Percentiles rank a stretch among this genome's conserved stretches.
phyloP scores from a whole-genome alignment of 2,329 filamentous ascomycete species.

The Alternaria dauci region DNA sequence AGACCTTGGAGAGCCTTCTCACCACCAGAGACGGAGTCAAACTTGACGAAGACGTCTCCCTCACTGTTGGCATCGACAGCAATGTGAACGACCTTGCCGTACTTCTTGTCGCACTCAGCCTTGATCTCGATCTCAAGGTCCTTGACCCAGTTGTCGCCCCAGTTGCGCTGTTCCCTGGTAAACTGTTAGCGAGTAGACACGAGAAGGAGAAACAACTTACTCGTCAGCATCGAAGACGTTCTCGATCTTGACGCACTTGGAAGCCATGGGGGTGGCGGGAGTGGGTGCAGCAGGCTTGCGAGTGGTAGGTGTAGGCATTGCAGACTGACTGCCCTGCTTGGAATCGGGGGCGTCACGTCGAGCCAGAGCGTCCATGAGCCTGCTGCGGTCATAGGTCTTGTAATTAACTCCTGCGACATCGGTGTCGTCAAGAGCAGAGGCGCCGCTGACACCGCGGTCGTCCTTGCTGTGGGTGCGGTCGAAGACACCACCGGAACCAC shows the following conservation, averaged over 20 bases:
- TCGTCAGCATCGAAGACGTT: constrained; percentile 94
- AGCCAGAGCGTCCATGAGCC: constrained; percentile 97
- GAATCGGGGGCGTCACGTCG: constrained; percentile 75
- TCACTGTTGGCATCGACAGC: constrained; percentile 90
- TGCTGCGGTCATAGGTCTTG: constrained; percentile 98
- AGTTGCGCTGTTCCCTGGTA: constrained; percentile 37
- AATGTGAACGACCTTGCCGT: constrained; percentile 97
- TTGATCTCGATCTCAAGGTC: constrained; percentile 94
- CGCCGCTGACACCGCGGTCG: constrained; percentile 85
- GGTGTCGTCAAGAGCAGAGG: constrained; percentile 94
- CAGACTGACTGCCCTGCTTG: constrained; percentile 30
- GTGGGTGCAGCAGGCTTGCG: constrained; percentile 80
- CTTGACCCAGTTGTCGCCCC: constrained; percentile 73
- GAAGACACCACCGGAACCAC: constrained; percentile 75
- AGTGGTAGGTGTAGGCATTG: constrained; percentile 49
- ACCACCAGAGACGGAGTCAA: constrained; percentile 92
- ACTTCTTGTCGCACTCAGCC: constrained; percentile 91
- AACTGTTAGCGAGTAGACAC: constrained; percentile 22
- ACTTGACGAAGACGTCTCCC: constrained; percentile 98
- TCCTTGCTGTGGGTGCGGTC: constrained; percentile 90
- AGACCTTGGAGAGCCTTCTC: constrained; percentile 98
- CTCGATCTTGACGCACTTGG: constrained; percentile 91
- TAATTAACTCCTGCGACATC: constrained; percentile 99
- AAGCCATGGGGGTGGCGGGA: constrained; percentile 81
- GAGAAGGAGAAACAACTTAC: constrained; percentile 63